Percentiles rank a stretch among this genome's conserved stretches.
Conservation (phyloP, 495 filamentous ascomycete genomes). For the Aspergillus sparsus region DNA sequence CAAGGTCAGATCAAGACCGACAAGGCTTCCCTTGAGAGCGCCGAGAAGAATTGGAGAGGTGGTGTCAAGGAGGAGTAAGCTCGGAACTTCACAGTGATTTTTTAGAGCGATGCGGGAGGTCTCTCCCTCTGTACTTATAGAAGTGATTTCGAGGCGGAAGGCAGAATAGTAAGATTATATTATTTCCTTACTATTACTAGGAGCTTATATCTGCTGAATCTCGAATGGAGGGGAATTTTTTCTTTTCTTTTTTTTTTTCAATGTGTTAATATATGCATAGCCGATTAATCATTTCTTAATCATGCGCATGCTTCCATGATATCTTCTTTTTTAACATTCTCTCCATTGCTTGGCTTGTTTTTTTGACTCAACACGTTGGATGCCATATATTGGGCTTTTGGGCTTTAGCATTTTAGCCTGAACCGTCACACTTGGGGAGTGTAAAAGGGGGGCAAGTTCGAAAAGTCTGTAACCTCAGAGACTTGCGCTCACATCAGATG, state of each 20-base stretch:
- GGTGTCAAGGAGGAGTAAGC: slow-evolving; percentile 89
- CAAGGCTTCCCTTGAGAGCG: slow-evolving; percentile 90
- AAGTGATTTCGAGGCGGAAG: slow-evolving; percentile 10
- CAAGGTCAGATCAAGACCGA: slow-evolving; percentile 80
- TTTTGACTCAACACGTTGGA: too few relatives aligned
- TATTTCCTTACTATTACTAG: slow-evolving; percentile 6
- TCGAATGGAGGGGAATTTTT: not conserved
- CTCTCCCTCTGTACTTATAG: slow-evolving; percentile 25
- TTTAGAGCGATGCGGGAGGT: slow-evolving; percentile 2
- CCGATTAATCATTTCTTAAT: not conserved
- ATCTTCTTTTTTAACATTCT: too few relatives aligned
- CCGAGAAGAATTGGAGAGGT: slow-evolving; percentile 81
- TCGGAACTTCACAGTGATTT: not conserved
- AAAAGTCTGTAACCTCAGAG: too few relatives aligned
- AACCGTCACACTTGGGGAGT: too few relatives aligned
- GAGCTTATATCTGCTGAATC: slow-evolving; percentile 1
- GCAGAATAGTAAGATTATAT: slow-evolving; percentile 3
- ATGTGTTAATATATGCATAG: slow-evolving; percentile 7
- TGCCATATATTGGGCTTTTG: too few relatives aligned
- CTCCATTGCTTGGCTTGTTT: too few relatives aligned
- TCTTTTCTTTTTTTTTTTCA: not conserved
- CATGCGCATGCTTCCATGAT: too few relatives aligned
- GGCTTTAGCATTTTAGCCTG: too few relatives aligned
- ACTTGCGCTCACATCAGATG: too few relatives aligned
- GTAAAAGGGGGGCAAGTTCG: too few relatives aligned